A percentile compares a stretch with the other conserved stretches of the same genome.
phyloP scores from a whole-genome alignment of 148 eudicot species.

The Diospyros kaki region DNA sequence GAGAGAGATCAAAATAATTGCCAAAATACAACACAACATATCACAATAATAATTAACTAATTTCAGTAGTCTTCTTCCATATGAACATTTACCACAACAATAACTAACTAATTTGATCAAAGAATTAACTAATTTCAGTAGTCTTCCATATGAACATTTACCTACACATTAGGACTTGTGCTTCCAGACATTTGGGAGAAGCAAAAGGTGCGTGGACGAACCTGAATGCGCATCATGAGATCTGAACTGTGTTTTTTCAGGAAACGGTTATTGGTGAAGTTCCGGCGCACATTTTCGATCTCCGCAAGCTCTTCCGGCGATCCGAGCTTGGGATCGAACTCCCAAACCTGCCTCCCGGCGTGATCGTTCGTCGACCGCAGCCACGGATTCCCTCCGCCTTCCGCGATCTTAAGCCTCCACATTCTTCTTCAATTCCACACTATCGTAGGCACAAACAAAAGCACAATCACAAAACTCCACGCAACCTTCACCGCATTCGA shows the following conservation, averaged over 20 bases:
- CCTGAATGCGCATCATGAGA: slow-evolving; percentile 90
- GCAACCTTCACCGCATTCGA: neutral
- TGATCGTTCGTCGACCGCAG: slow-evolving; percentile 61
- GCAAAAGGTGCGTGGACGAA: slow-evolving; percentile 2
- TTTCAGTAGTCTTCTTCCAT: too few species aligned
- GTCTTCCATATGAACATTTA: too few species aligned
- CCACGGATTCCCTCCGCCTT: slow-evolving; percentile 64
- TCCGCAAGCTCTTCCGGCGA: slow-evolving; percentile 57
- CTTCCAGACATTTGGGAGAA: too few species aligned
- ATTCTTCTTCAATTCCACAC: slow-evolving; percentile 22
- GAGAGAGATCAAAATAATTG: too few species aligned
- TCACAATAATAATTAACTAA: too few species aligned
- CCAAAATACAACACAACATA: too few species aligned
- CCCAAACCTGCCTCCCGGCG: slow-evolving; percentile 88
- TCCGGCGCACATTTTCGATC: slow-evolving; percentile 58
- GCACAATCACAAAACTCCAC: too few species aligned
- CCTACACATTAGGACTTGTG: too few species aligned
- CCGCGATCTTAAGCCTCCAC: slow-evolving; percentile 95
- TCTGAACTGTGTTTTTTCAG: slow-evolving; percentile 76
- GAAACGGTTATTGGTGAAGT: slow-evolving; percentile 53
- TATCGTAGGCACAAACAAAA: neutral
- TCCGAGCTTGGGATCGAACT: slow-evolving; percentile 64
- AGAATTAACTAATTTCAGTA: too few species aligned
- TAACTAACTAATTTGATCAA: too few species aligned
- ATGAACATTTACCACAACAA: too few species aligned